Base-by-base conservation (phyloP, 208 protist species). In the Novymonas esmeraldas region DNA sequence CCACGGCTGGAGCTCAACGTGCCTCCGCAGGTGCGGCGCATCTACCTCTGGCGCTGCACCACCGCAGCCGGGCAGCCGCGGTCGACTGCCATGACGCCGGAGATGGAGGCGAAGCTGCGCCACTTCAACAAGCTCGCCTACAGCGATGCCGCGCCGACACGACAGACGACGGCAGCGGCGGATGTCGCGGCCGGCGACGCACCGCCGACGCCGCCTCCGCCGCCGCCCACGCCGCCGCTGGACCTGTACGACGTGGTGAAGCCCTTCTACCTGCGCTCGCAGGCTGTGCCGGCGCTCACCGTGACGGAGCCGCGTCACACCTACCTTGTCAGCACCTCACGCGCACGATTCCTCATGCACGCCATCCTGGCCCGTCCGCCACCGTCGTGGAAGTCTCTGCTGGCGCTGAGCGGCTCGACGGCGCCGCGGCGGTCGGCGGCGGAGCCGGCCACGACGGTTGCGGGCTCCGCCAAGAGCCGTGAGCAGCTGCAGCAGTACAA, bases 21-120 rank as follows among this genome's bases (percentile, higher is more conserved):
- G 16, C 84, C 84, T 14, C 29, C 63, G 9, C 73, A 67, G 18
- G 78, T 90, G 14, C 61, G 68, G 46, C 77, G 81, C 18, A 76
- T 90, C 34, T 84, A 83, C 69, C 48, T 90, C 13, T 90, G 84
- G 81, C 84, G 81, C 36, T 48, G 60, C 41, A 68, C 59, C 42
- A 50, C 54, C n/a, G 42, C 31, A 18, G 57, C 57, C 10, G 62
- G 51, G 16, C 48, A 58, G 63, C 41, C 48, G 46, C 22, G 82
- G 34, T 26, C 33, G 24, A 59, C 5, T 1, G 45, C 28, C 39
- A 62, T 77, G 34, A 73, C 54, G 22, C 0, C 10, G 10, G 59
- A 81, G 20, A 80, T 81, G 73, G 28, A 52, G n/a, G 42, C 31
- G 1, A 14, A 51, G 24, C 36, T 81, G n/a, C 28, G 29, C 38